Percentiles rank a stretch among this genome's conserved stretches.
phyloP scores from a whole-genome alignment of 345 rosid species.

The Eucalyptus pauciflora region DNA sequence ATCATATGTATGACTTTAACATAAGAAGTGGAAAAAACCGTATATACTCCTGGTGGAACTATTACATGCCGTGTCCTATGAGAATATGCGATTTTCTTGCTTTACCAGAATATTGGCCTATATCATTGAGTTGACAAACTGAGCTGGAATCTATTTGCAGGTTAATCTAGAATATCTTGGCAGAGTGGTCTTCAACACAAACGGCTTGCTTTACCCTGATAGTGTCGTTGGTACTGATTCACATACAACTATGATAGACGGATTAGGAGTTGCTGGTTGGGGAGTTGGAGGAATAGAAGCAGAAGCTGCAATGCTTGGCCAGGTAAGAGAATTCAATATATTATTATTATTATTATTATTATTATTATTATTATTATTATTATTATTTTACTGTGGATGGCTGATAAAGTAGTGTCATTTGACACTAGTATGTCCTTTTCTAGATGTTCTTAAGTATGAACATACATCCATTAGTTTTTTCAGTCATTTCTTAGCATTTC shows the following conservation, averaged over 20 bases:
- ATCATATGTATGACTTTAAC: not conserved
- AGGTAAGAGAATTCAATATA: conserved; percentile 29
- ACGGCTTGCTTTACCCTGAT: conserved; percentile 81
- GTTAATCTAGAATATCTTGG: conserved; percentile 90
- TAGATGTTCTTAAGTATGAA: not conserved
- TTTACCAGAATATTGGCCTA: not conserved
- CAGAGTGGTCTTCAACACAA: conserved; percentile 77
- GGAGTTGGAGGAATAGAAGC: conserved; percentile 99
- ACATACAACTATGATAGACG: conserved; percentile 96
- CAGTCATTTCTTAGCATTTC: not conserved
- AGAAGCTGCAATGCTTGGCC: conserved; percentile 97
- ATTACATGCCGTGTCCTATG: not conserved
- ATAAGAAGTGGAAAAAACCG: not conserved
- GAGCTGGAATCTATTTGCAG: conserved; percentile 19
- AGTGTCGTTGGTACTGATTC: conserved; percentile 97
- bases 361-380: no score
- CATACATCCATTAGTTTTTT: not conserved
- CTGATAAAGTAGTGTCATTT: not conserved
- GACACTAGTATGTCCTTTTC: not conserved
- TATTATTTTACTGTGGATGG: not conserved
- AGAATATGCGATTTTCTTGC: not conserved
- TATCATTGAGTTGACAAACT: not conserved
- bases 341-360: no score
- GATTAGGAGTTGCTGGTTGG: conserved; percentile 98
- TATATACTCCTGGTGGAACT: not conserved